These are phyloP conservation scores for Glycine latifolia DNA, from an alignment of 306 rosid species.

Conservation along the genomic window DNA sequence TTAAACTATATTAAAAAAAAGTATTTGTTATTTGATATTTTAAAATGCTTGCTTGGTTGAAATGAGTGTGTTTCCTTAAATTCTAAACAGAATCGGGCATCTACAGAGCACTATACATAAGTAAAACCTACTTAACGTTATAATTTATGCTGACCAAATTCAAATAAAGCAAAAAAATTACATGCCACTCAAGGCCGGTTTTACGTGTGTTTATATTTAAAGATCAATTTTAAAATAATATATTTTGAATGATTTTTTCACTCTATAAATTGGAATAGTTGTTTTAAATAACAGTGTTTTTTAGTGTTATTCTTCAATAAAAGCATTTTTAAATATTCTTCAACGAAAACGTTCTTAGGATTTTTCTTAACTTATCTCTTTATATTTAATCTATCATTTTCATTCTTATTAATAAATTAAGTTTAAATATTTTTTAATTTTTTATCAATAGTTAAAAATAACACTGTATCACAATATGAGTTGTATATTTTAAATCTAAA, in stretches of 20 bases:
- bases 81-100: background rate
- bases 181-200: background rate
- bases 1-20: background rate
- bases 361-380: too few species aligned
- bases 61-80: background rate
- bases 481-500: too few species aligned
- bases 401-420: too few species aligned
- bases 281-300: too few species aligned
- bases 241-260: background rate
- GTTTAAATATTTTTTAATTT: too few species aligned
- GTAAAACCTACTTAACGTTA: constrained; percentile 8
- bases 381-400: too few species aligned
- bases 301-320: too few species aligned
- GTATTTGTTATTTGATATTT: background rate
- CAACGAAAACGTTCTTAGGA: too few species aligned
- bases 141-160: background rate
- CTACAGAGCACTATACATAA: background rate
- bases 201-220: background rate
- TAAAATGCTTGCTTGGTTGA: background rate
- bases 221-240: background rate
- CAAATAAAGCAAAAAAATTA: background rate
- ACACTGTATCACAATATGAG: too few species aligned
- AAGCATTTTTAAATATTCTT: too few species aligned
- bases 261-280: too few species aligned
- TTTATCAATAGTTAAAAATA: too few species aligned